Percentiles rank a stretch among this genome's conserved stretches.
These are phyloP conservation scores for Acer yangbiense DNA, from an alignment of 345 rosid genomes.

Conservation along the genomic window DNA sequence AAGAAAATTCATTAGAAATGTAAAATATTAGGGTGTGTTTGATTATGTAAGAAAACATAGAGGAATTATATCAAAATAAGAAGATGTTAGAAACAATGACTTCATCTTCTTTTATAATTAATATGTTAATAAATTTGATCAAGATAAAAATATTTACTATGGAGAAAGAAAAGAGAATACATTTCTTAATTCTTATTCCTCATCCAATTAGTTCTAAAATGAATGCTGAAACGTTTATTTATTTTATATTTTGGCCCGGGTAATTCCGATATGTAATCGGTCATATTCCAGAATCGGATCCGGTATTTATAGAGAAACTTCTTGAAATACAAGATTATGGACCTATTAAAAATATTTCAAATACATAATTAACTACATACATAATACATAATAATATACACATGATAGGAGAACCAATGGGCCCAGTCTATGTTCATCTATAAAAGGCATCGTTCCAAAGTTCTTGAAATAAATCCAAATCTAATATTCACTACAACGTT, in stretches of 20 bases:
- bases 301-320: no score
- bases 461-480: background rate
- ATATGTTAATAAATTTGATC: background rate
- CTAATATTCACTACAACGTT: background rate
- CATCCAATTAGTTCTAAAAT: background rate
- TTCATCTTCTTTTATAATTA: background rate
- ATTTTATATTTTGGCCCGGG: background rate
- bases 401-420: conserved; percentile 1
- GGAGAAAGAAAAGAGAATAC: background rate
- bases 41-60: background rate
- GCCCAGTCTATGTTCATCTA: background rate
- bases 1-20: conserved; percentile 9
- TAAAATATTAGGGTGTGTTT: background rate
- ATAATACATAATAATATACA: background rate
- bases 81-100: background rate
- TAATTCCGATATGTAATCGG: background rate
- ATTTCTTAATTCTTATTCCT: conserved; percentile 3
- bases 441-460: background rate
- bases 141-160: background rate
- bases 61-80: background rate
- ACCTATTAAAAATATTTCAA: no score
- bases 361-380: background rate
- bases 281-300: background rate
- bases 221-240: background rate
- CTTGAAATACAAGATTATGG: no score